Evolutionary conservation across 352 stramenopile species (phyloP).

Genomic region (Ochromonadaceae sp.): DNA sequence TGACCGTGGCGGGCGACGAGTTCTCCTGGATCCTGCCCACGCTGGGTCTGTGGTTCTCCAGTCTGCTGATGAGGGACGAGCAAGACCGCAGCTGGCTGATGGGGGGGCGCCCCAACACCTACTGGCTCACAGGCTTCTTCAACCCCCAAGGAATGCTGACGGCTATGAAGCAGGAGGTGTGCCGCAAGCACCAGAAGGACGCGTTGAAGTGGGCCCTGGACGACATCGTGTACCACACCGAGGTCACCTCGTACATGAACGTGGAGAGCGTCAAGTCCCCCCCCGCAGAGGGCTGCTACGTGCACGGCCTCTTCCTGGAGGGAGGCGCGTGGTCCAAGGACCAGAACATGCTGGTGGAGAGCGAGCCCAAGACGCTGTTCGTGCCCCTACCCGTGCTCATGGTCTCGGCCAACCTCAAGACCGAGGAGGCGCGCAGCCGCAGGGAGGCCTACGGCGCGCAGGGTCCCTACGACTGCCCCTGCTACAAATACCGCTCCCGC

Average conservation of each 20-base stretch:
- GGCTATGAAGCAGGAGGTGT: slow-evolving; percentile 97
- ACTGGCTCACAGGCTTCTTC: slow-evolving; percentile 95
- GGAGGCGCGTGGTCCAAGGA: slow-evolving; percentile 84
- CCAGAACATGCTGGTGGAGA: slow-evolving; percentile 81
- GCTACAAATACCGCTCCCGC: slow-evolving; percentile 88
- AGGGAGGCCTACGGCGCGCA: slow-evolving; percentile 75
- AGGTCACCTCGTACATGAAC: slow-evolving; percentile 82
- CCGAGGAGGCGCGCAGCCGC: slow-evolving; percentile 63
- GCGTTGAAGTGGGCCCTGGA: slow-evolving; percentile 81
- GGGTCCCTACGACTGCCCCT: slow-evolving; percentile 80
- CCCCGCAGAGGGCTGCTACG: slow-evolving; percentile 84
- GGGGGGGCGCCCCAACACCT: slow-evolving; percentile 75
- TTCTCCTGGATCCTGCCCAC: slow-evolving; percentile 92
- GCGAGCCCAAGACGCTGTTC: slow-evolving; percentile 89
- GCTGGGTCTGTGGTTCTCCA: slow-evolving; percentile 91
- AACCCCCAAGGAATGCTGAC: slow-evolving; percentile 91
- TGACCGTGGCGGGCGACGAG: slow-evolving; percentile 86
- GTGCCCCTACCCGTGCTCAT: slow-evolving; percentile 81
- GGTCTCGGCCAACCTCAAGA: slow-evolving; percentile 82
- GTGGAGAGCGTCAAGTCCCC: slow-evolving; percentile 56
- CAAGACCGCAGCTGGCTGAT: slow-evolving; percentile 90
- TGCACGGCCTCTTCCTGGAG: slow-evolving; percentile 93
- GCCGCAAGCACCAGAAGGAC: slow-evolving; percentile 85
- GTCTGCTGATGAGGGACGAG: slow-evolving; percentile 79
- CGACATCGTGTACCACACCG: slow-evolving; percentile 91